A percentile compares a stretch with the other conserved stretches of the same genome.
Conservation (phyloP, 371 early-diverging fungal species). For the Mucor ambiguus region DNA sequence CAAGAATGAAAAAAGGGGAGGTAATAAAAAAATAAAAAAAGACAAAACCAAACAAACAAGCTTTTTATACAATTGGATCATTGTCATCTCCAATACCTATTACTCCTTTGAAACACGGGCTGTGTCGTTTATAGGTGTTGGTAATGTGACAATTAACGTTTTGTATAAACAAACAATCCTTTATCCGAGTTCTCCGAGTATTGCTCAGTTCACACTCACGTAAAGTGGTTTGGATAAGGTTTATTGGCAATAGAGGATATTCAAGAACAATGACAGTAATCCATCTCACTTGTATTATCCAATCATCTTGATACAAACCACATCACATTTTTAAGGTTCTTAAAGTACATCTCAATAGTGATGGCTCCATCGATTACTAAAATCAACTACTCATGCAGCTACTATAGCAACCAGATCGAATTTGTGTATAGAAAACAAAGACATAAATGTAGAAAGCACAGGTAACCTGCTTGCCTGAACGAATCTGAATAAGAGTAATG, state of each 20-base stretch:
- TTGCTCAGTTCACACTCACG: neutral
- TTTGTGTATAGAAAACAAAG: too few relatives aligned
- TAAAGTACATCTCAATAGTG: too few relatives aligned
- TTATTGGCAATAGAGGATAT: neutral
- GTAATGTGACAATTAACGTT: slow-evolving; percentile 10
- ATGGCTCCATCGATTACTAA: too few relatives aligned
- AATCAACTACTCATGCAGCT: too few relatives aligned
- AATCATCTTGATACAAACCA: too few relatives aligned
- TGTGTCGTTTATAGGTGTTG: neutral
- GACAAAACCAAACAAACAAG: neutral
- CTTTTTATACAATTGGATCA: neutral
- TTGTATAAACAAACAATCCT: slow-evolving; percentile 8
- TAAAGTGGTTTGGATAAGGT: neutral
- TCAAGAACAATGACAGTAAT: neutral
- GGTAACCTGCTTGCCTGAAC: too few relatives aligned
- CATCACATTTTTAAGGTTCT: too few relatives aligned
- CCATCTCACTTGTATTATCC: neutral
- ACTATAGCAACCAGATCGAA: too few relatives aligned
- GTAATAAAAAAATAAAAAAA: neutral
- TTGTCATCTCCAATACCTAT: slow-evolving; percentile 2
- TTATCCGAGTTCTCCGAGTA: neutral
- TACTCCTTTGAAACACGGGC: slow-evolving; percentile 8
- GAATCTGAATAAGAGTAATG: too few relatives aligned
- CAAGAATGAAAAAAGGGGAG: neutral
- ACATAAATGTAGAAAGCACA: too few relatives aligned